Evolutionary conservation across 495 filamentous ascomycete species (phyloP).

Genomic region (Penicillium coprophilum): DNA sequence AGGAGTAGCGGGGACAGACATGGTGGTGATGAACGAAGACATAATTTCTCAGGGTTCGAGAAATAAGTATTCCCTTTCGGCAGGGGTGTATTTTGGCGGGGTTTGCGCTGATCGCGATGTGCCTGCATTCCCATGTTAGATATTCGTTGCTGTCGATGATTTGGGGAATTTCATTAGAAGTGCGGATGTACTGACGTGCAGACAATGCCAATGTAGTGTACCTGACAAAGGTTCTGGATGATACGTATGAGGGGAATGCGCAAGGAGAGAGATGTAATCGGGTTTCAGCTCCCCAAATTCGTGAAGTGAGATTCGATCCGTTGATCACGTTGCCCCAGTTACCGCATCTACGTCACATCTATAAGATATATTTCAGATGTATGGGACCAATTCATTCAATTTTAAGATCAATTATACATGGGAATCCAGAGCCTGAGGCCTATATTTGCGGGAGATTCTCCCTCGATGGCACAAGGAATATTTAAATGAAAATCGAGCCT

Average conservation of each 20-base stretch:
- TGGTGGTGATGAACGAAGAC: conserved; percentile 70
- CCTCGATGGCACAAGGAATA: conserved; percentile 16
- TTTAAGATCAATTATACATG: conserved; percentile 11
- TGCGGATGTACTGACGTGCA: background rate
- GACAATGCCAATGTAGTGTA: background rate
- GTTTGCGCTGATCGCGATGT: conserved; percentile 26
- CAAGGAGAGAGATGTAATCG: conserved; percentile 20
- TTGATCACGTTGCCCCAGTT: conserved; percentile 25
- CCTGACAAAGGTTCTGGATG: conserved; percentile 5
- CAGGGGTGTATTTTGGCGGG: conserved; percentile 19
- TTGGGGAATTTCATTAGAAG: background rate
- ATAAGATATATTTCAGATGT: background rate
- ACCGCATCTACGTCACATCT: conserved; percentile 8
- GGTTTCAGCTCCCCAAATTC: conserved; percentile 19
- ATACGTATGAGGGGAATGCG: conserved; percentile 5
- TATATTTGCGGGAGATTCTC: conserved; percentile 6
- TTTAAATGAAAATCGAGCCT: conserved; percentile 16
- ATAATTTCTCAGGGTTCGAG: conserved; percentile 36
- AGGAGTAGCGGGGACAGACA: conserved; percentile 56
- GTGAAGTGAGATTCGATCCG: conserved; percentile 12
- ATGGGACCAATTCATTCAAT: background rate
- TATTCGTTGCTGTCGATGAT: conserved; percentile 1
- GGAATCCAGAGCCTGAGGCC: background rate
- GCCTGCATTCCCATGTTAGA: conserved; percentile 30
- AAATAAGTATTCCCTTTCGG: conserved; percentile 7